Evolutionary conservation across 2,329 filamentous ascomycete species (phyloP).

Genomic region (Chaetomiaceae sp.): DNA sequence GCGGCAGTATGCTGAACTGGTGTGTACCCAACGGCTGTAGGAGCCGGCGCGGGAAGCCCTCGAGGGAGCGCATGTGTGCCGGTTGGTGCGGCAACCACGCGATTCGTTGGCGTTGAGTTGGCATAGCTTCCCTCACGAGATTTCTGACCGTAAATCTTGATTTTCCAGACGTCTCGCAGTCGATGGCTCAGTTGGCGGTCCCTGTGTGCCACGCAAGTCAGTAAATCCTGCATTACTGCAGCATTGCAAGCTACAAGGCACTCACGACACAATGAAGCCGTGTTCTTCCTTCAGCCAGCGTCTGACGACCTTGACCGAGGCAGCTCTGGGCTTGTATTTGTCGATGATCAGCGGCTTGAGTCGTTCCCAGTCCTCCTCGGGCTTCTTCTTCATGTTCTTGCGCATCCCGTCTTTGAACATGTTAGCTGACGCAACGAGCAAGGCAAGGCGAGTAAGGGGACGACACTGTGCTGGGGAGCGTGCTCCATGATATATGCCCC

Average conservation of each 20-base stretch:
- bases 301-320: slow-evolving; percentile 4
- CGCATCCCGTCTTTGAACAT: not conserved
- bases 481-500: no score
- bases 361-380: slow-evolving; percentile 9
- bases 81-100: no score
- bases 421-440: no score
- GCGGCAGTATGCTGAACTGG: not conserved
- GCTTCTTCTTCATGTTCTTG: slow-evolving; percentile 6
- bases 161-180: slow-evolving; percentile 9
- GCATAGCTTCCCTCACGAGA: not conserved
- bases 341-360: not conserved
- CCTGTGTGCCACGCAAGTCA: slow-evolving; percentile 7
- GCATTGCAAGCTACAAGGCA: not conserved
- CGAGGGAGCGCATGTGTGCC: no score
- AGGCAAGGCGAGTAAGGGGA: not conserved
- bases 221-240: not conserved
- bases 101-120: no score
- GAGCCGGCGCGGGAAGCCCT: not conserved
- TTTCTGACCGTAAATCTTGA: slow-evolving; percentile 15
- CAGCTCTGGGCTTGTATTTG: not conserved
- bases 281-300: slow-evolving; percentile 13
- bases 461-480: no score
- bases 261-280: slow-evolving; percentile 17
- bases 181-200: slow-evolving; percentile 16
- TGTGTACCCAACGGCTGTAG: not conserved